These are phyloP conservation scores for Saccharomycopsis amapae DNA, from an alignment of 805 yeast genomes.

Conservation along the genomic window DNA sequence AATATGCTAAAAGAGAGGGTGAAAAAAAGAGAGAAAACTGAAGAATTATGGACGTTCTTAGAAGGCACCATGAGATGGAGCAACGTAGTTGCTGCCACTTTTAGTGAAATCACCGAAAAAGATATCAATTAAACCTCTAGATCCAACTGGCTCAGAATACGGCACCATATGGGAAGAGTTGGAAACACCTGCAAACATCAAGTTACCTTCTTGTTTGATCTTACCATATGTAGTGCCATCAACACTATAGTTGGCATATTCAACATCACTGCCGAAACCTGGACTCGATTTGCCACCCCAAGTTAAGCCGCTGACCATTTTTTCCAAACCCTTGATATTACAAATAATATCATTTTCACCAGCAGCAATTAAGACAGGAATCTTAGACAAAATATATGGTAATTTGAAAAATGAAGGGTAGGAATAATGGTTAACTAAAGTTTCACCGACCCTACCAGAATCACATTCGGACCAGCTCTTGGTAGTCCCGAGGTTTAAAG, in stretches of 20 bases:
- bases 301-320: conserved; percentile 43
- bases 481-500: conserved; percentile 40
- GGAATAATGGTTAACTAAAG: conserved; percentile 39
- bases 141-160: conserved; percentile 51
- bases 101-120: conserved; percentile 29
- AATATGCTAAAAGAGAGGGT: too few relatives aligned
- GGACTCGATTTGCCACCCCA: conserved; percentile 31
- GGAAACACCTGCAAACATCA: conserved; percentile 54
- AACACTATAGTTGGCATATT: conserved; percentile 9
- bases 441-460: conserved; percentile 37
- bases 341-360: conserved; percentile 73
- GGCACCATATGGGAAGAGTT: conserved; percentile 80
- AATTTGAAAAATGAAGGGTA: conserved; percentile 46
- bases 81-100: conserved; percentile 5
- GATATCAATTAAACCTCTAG: conserved; percentile 51
- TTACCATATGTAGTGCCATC: conserved; percentile 28
- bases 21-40: not conserved
- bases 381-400: conserved; percentile 43
- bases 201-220: conserved; percentile 44
- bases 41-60: not conserved
- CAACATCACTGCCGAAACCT: conserved; percentile 11
- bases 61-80: conserved; percentile 14
- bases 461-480: conserved; percentile 56
- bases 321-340: conserved; percentile 58
- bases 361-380: conserved; percentile 52